Conservation (phyloP, 768 basidiomycete genomes). For the Pholiota molesta region DNA sequence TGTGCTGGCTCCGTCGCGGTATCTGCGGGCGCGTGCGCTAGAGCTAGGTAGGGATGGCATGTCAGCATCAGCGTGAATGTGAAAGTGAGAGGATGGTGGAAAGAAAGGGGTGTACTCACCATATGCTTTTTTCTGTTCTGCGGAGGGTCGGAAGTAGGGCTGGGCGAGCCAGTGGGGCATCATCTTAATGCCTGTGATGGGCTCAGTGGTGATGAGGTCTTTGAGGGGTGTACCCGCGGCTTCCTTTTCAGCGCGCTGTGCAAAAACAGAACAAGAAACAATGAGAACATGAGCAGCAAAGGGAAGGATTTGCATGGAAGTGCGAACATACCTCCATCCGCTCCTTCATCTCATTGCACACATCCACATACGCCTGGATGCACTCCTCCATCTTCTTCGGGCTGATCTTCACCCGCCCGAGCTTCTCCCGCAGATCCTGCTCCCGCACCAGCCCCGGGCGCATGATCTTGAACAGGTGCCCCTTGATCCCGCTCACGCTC, state of each 20-base stretch:
- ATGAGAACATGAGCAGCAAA: slow-evolving; percentile 5
- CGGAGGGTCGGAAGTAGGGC: slow-evolving; percentile 60
- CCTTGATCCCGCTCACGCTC: slow-evolving; percentile 76
- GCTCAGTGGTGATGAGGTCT: slow-evolving; percentile 34
- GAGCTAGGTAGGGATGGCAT: background rate
- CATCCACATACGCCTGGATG: slow-evolving; percentile 35
- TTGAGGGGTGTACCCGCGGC: slow-evolving; percentile 28
- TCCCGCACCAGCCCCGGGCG: slow-evolving; percentile 72
- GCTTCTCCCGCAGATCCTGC: slow-evolving; percentile 69
- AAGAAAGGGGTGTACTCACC: slow-evolving; percentile 6
- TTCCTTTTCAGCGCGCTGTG: slow-evolving; percentile 52
- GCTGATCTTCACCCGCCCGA: slow-evolving; percentile 51
- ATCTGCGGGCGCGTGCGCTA: background rate
- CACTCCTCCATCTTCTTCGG: slow-evolving; percentile 30
- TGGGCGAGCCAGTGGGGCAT: slow-evolving; percentile 58
- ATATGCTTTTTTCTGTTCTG: slow-evolving; percentile 27
- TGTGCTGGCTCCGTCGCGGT: background rate
- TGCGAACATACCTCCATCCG: slow-evolving; percentile 28
- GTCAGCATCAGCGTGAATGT: background rate
- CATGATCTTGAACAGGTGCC: slow-evolving; percentile 92
- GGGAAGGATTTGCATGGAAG: too few species aligned
- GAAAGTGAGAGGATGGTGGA: background rate
- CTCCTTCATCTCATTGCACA: slow-evolving; percentile 31
- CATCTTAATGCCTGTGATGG: slow-evolving; percentile 37
- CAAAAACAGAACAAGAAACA: too few species aligned